A percentile compares a stretch with the other conserved stretches of the same genome.
Conservation (phyloP, 345 rosid species). For the Abelmoschus esculentus region DNA sequence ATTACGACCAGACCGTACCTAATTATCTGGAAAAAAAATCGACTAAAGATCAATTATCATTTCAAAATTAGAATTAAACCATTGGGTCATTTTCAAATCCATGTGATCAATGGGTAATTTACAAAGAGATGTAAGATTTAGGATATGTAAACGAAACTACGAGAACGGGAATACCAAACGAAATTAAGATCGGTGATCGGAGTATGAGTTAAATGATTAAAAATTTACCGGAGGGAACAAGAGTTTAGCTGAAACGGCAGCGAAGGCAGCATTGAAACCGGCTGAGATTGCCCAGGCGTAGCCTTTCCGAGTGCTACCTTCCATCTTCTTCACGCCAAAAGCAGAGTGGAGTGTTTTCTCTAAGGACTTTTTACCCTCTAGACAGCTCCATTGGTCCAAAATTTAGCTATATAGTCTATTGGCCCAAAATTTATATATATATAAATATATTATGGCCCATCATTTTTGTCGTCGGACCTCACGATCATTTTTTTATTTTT, state of each 20-base stretch:
- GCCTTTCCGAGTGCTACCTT: conserved; percentile 33
- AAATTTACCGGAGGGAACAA: conserved; percentile 38
- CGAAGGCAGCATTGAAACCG: conserved; percentile 68
- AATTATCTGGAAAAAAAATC: conserved; percentile 32
- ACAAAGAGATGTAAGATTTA: neutral
- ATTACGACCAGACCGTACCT: conserved; percentile 52
- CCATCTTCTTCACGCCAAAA: conserved; percentile 15
- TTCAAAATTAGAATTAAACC: neutral
- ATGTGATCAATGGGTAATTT: neutral
- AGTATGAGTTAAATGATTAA: neutral
- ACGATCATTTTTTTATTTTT: no score
- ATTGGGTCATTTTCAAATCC: neutral
- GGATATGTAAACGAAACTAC: neutral
- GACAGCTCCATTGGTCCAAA: neutral
- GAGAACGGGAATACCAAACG: neutral
- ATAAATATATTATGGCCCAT: no score
- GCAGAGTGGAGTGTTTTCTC: neutral
- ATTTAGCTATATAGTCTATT: neutral
- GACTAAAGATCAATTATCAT: neutral
- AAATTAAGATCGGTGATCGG: neutral
- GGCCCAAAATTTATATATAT: no score
- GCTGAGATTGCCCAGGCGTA: conserved; percentile 66
- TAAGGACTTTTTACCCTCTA: neutral
- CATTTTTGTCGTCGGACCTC: no score
- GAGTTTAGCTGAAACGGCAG: conserved; percentile 76